Conservation (phyloP, 2,329 filamentous ascomycete genomes). For the Penicillium sp. region DNA sequence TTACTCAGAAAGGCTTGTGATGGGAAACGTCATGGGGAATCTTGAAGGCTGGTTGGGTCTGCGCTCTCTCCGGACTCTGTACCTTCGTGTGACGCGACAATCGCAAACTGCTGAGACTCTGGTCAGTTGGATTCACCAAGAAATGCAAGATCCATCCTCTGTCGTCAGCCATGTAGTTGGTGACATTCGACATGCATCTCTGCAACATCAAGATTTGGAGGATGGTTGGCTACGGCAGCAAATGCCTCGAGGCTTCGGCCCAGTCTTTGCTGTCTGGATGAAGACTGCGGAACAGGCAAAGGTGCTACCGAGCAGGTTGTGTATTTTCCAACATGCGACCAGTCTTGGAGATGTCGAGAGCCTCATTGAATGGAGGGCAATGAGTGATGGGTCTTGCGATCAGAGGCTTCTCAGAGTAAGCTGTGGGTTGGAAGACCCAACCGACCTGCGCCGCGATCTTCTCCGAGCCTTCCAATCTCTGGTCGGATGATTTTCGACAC, state of each 20-base stretch:
- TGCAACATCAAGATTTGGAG: slow-evolving; percentile 72
- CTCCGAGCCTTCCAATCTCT: background rate
- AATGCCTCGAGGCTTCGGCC: slow-evolving; percentile 88
- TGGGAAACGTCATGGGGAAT: slow-evolving; percentile 82
- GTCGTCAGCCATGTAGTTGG: background rate
- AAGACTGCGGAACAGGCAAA: slow-evolving; percentile 62
- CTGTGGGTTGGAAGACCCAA: background rate
- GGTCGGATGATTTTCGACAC: too few relatives aligned
- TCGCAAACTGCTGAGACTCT: slow-evolving; percentile 65
- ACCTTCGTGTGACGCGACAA: slow-evolving; percentile 76
- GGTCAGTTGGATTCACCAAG: slow-evolving; percentile 68
- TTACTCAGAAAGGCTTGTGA: slow-evolving; percentile 65
- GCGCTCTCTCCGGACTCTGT: slow-evolving; percentile 78
- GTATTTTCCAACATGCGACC: slow-evolving; percentile 90
- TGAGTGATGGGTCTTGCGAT: background rate
- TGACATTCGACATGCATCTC: background rate
- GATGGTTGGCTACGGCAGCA: slow-evolving; percentile 77
- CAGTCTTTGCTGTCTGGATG: slow-evolving; percentile 78
- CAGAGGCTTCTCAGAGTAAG: background rate
- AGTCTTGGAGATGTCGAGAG: slow-evolving; percentile 93
- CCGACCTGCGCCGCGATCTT: background rate
- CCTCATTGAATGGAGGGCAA: slow-evolving; percentile 87
- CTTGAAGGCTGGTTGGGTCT: slow-evolving; percentile 90
- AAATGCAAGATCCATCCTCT: background rate
- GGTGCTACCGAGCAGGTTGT: slow-evolving; percentile 72